Evolutionary conservation across 345 rosid species (phyloP).

Genomic region (Gossypium arboreum): DNA sequence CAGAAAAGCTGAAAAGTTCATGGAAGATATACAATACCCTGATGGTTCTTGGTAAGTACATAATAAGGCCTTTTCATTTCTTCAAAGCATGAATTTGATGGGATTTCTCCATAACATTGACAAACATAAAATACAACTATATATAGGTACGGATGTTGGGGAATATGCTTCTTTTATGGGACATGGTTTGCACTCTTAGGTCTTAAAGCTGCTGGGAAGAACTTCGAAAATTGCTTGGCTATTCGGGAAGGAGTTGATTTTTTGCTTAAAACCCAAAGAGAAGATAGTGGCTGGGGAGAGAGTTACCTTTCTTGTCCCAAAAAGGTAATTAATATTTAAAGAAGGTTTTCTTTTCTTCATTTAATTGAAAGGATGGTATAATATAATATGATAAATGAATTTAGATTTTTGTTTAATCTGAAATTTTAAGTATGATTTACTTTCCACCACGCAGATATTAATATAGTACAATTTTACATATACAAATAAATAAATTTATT

Average conservation of each 20-base stretch:
- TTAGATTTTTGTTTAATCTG: no score
- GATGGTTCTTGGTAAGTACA: slow-evolving; percentile 45
- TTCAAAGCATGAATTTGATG: background rate
- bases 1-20: slow-evolving; percentile 29
- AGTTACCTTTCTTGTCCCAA: slow-evolving; percentile 21
- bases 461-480: no score
- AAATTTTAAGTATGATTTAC: no score
- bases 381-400: no score
- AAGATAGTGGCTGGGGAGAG: slow-evolving; percentile 26
- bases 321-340: slow-evolving; percentile 8
- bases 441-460: no score
- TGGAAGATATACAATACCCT: slow-evolving; percentile 35
- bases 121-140: background rate
- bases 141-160: slow-evolving; percentile 22
- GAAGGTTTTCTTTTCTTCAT: no score
- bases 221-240: slow-evolving; percentile 5
- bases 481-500: no score
- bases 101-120: background rate
- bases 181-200: slow-evolving; percentile 27
- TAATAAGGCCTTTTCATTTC: background rate
- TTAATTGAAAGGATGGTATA: no score
- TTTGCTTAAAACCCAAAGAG: slow-evolving; percentile 17
- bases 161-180: slow-evolving; percentile 24
- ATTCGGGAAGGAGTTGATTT: slow-evolving; percentile 11
- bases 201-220: slow-evolving; percentile 22